Base-by-base conservation (phyloP, 805 yeast genomes). In the Isabelozyma rhagii region DNA sequence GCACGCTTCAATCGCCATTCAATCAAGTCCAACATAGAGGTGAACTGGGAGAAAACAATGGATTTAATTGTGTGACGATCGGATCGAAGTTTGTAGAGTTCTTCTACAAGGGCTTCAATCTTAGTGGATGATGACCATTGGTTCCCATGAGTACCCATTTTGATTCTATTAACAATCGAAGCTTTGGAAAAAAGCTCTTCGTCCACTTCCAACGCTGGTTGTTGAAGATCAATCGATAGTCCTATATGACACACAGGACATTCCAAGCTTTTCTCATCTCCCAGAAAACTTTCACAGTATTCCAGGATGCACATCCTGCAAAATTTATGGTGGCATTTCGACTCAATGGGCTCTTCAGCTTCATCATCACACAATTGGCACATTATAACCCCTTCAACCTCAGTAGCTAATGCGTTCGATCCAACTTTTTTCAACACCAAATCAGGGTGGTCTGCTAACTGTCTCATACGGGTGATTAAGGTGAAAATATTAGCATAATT, bases 161-260 rank as follows among this genome's bases (percentile, higher is more conserved):
- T 85, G 61, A 94, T 87, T 51, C 98, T 77, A 63, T 90, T 93
- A 34, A 94, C 89, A 64, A 94, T 94, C 28, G 82, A 77, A 2
- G 83, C 84, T 54, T 82, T 82, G 54, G 84, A 79, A 51, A 83
- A 81, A 18, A 77, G 69, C 21, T 75, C 83, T 53, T 75, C 80
- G 55, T 81, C 85, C 34, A 88, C 84, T 58, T 86, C 92, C 4
- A 93, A 60, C 0, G 97, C 84, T 0, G 97, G 93, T 46, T 88
- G 96, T 43, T 87, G 83, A 44, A 94, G 71, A 62, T 94, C 99
- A 47, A 94, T 94, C 47, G 96, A 87, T 50, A 94, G 71, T 0
- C 94, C 92, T 56, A 94, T 89, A 61, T 92, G 99, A 62, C 99
- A 94, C 5, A 94, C 97, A 0, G 99, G 99, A 61, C 99, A 94